Base-by-base conservation (phyloP, 768 basidiomycete species). In the Dentipellis fragilis region DNA sequence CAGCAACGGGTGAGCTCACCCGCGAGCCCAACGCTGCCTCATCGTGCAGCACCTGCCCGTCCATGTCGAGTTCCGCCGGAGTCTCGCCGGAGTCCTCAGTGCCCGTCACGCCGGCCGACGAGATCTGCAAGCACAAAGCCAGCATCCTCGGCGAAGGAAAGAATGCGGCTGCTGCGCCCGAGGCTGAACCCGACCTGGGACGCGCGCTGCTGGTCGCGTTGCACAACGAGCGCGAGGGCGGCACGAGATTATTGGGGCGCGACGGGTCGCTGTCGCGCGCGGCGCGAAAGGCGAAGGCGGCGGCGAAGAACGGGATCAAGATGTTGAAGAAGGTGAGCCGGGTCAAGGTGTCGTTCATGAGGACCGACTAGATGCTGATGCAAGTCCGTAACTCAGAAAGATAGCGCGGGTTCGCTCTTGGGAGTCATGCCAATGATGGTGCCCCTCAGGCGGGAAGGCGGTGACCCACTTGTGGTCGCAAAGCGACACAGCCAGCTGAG, bases 221-320 rank as follows among this genome's bases (percentile, higher is more conserved):
- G 42, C 42, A 19, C 42, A 19, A 45, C n/a, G 19, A 49, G 48
- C 17, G 23, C 22, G 23, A 22, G 48, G 48, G 23, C 48, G 22
- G 22, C 9, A 16, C 17, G n/a, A 19, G 23, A 9, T 16, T 45
- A 16, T 22, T 49, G 8, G 48, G 48, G 14, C 17, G 29, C 7
- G 10, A n/a, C 8, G 54, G 54, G 14, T 54, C 46, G 29, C 54
- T 48, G 42, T 36, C 45, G 34, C 54, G 42, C 42, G 54, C 45
- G 23, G 46, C 46, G n/a, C 17, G 29, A 45, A 46, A 47, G 34
- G 37, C 42, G 34, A 36, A 35, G 34, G 22, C 23, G 10, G 22
- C 12, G 12, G 52, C 52, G 12, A 53, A 45, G 38, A 53, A 12
- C 1, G 29, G 52, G 21, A 6, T 53, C 17, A 35, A 42, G n/a